Percentiles rank a stretch among this genome's conserved stretches.
phyloP scores from a whole-genome alignment of 345 rosid species.

The Raphanus sativus region DNA sequence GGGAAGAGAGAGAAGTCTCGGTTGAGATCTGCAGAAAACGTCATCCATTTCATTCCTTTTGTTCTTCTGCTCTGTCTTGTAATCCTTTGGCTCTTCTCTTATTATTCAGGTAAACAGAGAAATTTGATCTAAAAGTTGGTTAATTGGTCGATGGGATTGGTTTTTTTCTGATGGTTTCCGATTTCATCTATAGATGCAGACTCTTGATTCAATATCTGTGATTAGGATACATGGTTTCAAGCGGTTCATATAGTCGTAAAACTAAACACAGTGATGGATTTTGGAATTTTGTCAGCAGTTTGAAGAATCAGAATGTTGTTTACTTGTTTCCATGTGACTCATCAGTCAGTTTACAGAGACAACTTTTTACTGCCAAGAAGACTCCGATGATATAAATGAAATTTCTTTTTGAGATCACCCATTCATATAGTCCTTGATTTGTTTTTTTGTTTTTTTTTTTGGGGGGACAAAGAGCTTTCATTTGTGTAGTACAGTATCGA shows the following conservation, averaged over 20 bases:
- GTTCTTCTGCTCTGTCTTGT: constrained; percentile 57
- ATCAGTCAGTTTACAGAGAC: too few species aligned
- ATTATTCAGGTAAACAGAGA: constrained; percentile 43
- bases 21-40: constrained; percentile 70
- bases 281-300: too few species aligned
- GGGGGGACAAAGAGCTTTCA: background rate
- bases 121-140: background rate
- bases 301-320: too few species aligned
- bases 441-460: too few species aligned
- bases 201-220: background rate
- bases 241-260: too few species aligned
- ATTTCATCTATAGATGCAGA: background rate
- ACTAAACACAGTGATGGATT: too few species aligned
- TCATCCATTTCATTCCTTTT: constrained; percentile 77
- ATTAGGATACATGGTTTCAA: too few species aligned
- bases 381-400: background rate
- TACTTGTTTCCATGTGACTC: too few species aligned
- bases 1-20: constrained; percentile 65
- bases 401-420: background rate
- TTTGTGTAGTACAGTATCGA: too few species aligned
- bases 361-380: too few species aligned
- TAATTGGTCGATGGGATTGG: background rate
- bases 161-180: background rate
- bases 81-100: constrained; percentile 81
- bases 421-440: background rate